Conservation (phyloP, 306 rosid genomes). For the Acacia crassicarpa region DNA sequence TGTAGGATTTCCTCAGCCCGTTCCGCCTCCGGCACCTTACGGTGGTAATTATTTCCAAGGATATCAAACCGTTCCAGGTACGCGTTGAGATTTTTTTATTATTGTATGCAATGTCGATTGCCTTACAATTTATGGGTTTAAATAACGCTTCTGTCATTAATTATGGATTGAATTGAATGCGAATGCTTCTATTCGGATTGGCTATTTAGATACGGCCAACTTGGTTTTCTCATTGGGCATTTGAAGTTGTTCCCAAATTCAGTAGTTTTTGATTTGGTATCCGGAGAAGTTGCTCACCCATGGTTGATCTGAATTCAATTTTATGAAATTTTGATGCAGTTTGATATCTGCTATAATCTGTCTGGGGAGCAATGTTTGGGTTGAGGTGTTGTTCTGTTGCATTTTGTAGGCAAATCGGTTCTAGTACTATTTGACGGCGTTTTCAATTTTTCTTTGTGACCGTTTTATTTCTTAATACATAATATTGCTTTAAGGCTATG, state of each 20-base stretch:
- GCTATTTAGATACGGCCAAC: not conserved
- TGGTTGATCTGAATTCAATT: not conserved
- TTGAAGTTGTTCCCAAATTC: not conserved
- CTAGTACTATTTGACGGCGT: not conserved
- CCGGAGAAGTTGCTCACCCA: not conserved
- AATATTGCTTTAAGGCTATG: not conserved
- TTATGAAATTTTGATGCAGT: not conserved
- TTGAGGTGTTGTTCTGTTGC: not conserved
- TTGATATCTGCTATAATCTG: not conserved
- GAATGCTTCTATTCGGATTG: not conserved
- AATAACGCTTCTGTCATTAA: not conserved
- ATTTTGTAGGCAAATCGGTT: not conserved
- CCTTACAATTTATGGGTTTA: not conserved
- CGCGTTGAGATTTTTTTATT: not conserved
- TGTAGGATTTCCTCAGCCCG: slow-evolving; percentile 55
- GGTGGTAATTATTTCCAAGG: slow-evolving; percentile 48
- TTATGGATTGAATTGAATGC: not conserved
- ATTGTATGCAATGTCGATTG: not conserved
- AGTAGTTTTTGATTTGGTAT: not conserved
- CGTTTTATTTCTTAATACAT: not conserved
- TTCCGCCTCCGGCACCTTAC: slow-evolving; percentile 31
- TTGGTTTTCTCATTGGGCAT: not conserved
- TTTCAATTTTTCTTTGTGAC: not conserved
- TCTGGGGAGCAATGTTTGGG: not conserved
- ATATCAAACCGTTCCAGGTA: slow-evolving; percentile 57